Evolutionary conservation across 2,329 filamentous ascomycete genomes (phyloP).

Genomic region (Fusarium xylarioides): DNA sequence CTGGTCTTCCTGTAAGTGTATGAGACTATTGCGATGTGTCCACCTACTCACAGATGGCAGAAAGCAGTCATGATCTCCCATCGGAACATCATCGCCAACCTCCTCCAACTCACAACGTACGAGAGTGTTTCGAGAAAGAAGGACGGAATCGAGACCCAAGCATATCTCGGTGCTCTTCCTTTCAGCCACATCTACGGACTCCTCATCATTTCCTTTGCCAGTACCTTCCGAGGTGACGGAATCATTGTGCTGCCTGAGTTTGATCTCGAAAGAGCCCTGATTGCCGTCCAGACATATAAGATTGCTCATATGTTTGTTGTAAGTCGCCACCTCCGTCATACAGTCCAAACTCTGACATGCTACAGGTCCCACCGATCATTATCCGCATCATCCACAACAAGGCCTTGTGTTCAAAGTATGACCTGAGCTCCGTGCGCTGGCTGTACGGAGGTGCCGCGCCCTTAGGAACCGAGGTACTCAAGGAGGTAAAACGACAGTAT

Average conservation of each 20-base stretch:
- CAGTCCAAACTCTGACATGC: rapidly evolving
- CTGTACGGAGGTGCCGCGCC: not conserved
- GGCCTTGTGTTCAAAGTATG: not conserved
- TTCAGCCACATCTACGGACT: not conserved
- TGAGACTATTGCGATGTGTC: not conserved
- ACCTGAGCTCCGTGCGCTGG: not conserved
- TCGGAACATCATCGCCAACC: not conserved
- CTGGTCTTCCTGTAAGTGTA: not conserved
- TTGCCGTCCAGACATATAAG: not conserved
- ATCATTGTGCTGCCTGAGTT: rapidly evolving
- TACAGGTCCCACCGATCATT: not conserved
- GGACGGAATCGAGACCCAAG: not conserved
- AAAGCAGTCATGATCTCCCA: not conserved
- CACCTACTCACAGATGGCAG: not conserved
- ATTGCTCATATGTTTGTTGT: not conserved
- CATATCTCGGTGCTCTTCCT: not conserved
- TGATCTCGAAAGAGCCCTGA: rapidly evolving
- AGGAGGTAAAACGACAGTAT: not conserved
- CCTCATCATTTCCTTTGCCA: not conserved
- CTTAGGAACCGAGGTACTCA: rapidly evolving
- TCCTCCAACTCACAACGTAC: not conserved
- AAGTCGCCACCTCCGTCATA: rapidly evolving
- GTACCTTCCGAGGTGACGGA: not conserved
- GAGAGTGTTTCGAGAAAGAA: rapidly evolving
- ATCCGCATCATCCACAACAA: not conserved